Conservation (phyloP, 805 yeast species). For the Pichia eremophila region DNA sequence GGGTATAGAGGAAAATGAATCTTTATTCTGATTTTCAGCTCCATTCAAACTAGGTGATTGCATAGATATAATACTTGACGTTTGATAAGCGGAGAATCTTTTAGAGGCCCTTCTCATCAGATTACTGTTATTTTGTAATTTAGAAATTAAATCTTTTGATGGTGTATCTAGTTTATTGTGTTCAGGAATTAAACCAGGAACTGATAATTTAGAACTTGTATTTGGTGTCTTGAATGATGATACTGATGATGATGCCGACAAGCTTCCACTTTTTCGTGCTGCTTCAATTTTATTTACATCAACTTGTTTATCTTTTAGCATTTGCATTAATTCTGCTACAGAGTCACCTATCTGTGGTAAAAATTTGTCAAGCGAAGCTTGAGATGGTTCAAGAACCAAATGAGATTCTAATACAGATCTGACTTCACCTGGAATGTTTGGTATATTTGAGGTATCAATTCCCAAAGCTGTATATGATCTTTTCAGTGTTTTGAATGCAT, state of each 20-base stretch:
- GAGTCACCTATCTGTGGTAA: conserved; percentile 81
- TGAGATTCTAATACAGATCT: conserved; percentile 80
- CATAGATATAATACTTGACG: conserved; percentile 24
- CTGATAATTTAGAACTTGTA: background rate
- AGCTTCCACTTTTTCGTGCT: conserved; percentile 1
- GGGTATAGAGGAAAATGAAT: background rate
- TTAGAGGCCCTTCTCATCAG: conserved; percentile 89
- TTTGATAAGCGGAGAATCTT: conserved; percentile 86
- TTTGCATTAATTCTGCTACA: conserved; percentile 70
- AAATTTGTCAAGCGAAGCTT: conserved; percentile 67
- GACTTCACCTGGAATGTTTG: conserved; percentile 81
- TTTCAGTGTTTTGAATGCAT: conserved; percentile 82
- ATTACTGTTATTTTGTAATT: conserved; percentile 73
- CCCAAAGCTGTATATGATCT: conserved; percentile 73
- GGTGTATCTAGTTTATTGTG: background rate
- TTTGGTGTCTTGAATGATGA: background rate
- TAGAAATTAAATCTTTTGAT: conserved; percentile 53
- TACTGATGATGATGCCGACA: background rate
- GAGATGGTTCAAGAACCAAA: conserved; percentile 74
- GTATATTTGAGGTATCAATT: conserved; percentile 71
- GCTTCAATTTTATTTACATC: conserved; percentile 18
- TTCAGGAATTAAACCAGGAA: background rate
- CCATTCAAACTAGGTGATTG: conserved; percentile 3
- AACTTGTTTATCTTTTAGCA: conserved; percentile 70
- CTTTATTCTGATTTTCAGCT: background rate